A percentile compares a stretch with the other conserved stretches of the same genome.
phyloP scores from a whole-genome alignment of 2,329 filamentous ascomycete genomes.

The Aspergillus quadricinctus region DNA sequence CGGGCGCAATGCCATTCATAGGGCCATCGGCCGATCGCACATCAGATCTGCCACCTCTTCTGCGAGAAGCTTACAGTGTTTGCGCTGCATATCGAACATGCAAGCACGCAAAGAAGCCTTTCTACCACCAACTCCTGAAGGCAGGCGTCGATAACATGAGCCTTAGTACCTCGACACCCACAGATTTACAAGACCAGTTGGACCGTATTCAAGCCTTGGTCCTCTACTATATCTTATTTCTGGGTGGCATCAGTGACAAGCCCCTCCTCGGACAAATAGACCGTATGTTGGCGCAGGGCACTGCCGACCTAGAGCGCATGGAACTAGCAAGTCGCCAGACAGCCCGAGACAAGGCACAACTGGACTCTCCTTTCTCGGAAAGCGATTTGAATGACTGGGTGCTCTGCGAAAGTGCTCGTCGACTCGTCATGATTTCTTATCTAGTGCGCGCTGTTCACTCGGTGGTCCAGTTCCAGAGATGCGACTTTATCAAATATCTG shows the following conservation, averaged over 20 bases:
- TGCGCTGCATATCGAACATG: conserved; percentile 1
- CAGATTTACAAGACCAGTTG: not conserved
- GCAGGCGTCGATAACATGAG: not conserved
- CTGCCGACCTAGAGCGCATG: not conserved
- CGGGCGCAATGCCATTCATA: not conserved
- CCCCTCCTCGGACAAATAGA: not conserved
- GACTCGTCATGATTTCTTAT: conserved; percentile 1
- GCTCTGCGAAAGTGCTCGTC: not conserved
- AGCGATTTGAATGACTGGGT: not conserved
- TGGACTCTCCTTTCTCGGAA: not conserved
- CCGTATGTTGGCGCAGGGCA: not conserved
- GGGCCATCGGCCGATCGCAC: not conserved
- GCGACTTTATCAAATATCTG: conserved; percentile 2
- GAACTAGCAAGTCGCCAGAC: not conserved
- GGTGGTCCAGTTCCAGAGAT: not conserved
- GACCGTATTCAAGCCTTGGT: not conserved
- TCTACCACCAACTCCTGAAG: not conserved
- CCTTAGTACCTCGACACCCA: not conserved
- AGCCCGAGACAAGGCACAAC: not conserved
- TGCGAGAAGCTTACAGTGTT: conserved; percentile 1
- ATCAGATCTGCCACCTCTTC: not conserved
- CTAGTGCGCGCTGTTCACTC: conserved; percentile 2
- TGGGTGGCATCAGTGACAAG: not conserved
- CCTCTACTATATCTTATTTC: not conserved
- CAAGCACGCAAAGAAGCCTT: not conserved